A percentile compares a stretch with the other conserved stretches of the same genome.
These are phyloP conservation scores for Populus hybrid DNA, from an alignment of 441 rosid genomes.

Conservation along the genomic window DNA sequence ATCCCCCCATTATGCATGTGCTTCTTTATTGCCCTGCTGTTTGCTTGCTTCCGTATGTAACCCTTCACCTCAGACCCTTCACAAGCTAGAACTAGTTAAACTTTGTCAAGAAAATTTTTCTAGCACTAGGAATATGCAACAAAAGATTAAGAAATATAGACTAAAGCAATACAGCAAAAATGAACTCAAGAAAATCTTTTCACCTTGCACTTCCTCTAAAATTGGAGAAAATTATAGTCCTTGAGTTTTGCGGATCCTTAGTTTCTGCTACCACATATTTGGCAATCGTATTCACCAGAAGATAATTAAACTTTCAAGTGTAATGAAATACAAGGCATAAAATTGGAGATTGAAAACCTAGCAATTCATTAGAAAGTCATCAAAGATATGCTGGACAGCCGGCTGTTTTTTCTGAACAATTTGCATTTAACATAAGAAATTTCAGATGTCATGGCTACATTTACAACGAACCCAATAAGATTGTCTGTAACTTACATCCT, in stretches of 20 bases:
- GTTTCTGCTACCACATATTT: slow-evolving; percentile 48
- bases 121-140: slow-evolving; percentile 13
- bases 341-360: background rate
- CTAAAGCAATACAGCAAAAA: background rate
- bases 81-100: slow-evolving; percentile 90
- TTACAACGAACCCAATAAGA: slow-evolving; percentile 9
- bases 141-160: slow-evolving; percentile 7
- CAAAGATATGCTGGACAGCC: slow-evolving; percentile 72
- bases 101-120: slow-evolving; percentile 38
- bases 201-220: slow-evolving; percentile 99
- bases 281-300: background rate
- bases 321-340: background rate
- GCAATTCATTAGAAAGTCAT: slow-evolving; percentile 26
- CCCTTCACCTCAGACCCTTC: slow-evolving; percentile 91
- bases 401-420: slow-evolving; percentile 77
- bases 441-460: slow-evolving; percentile 5
- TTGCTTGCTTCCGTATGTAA: slow-evolving; percentile 85
- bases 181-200: slow-evolving; percentile 16
- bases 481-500: slow-evolving; percentile 67
- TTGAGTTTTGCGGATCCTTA: slow-evolving; percentile 67
- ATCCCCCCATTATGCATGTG: slow-evolving; percentile 86
- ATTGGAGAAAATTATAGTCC: slow-evolving; percentile 94
- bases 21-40: slow-evolving; percentile 57
- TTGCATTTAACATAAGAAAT: slow-evolving; percentile 15
- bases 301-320: background rate